These are phyloP conservation scores for Tolypocladium guangdongense DNA, from an alignment of 2,329 filamentous ascomycete genomes.

Conservation along the genomic window DNA sequence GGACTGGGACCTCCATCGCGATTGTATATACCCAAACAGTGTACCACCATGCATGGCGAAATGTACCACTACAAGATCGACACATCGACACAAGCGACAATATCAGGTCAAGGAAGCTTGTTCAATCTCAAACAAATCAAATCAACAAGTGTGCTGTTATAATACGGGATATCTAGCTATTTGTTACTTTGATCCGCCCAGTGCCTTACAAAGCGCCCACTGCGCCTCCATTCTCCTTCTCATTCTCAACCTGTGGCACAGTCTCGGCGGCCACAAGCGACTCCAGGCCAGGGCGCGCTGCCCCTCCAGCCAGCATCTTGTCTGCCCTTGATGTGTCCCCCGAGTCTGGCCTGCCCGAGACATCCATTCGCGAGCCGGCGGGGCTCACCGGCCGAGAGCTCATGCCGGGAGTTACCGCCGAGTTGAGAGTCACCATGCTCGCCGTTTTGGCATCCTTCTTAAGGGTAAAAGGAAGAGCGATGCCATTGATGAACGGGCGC, in stretches of 20 bases:
- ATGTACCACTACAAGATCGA: slow-evolving; percentile 7
- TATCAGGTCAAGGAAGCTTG: not conserved
- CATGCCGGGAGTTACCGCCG: slow-evolving; percentile 19
- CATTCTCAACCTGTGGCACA: slow-evolving; percentile 19
- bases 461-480: slow-evolving; percentile 64
- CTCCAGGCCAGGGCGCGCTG: slow-evolving; percentile 33
- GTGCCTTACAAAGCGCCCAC: not conserved
- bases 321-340: slow-evolving; percentile 5
- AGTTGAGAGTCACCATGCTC: slow-evolving; percentile 58
- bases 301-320: slow-evolving; percentile 1
- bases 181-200: not conserved
- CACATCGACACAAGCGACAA: not conserved
- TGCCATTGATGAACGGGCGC: slow-evolving; percentile 54
- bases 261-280: slow-evolving; percentile 41
- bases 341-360: not conserved
- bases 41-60: slow-evolving; percentile 20
- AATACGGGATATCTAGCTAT: slow-evolving; percentile 6
- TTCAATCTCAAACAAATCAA: not conserved
- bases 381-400: slow-evolving; percentile 23
- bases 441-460: slow-evolving; percentile 52
- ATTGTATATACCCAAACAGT: slow-evolving; percentile 20
- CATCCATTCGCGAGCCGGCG: not conserved
- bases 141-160: slow-evolving; percentile 2
- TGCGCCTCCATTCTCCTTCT: not conserved
- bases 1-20: slow-evolving; percentile 8